A percentile compares a stretch with the other conserved stretches of the same genome.
These are phyloP conservation scores for Boletus edulis DNA, from an alignment of 768 basidiomycete genomes.

Conservation along the genomic window DNA sequence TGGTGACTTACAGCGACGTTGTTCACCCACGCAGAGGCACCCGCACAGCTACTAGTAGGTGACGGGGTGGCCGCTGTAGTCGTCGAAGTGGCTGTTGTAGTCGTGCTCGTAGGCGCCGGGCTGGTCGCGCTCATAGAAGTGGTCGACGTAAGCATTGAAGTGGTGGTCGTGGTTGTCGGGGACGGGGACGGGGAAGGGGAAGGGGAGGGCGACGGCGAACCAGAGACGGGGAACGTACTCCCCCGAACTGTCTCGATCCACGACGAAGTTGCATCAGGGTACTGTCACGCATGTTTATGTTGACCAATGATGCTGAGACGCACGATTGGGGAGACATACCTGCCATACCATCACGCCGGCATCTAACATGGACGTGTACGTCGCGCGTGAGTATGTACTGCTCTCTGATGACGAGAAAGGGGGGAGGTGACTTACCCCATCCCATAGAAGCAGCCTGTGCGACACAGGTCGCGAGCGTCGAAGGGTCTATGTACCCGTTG, in stretches of 20 bases:
- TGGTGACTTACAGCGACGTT: not conserved
- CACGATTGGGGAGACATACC: slow-evolving; percentile 16
- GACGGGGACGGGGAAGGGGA: not conserved
- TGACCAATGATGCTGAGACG: not conserved
- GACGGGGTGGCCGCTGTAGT: no score
- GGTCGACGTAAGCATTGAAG: no score
- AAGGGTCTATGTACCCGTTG: slow-evolving; percentile 57
- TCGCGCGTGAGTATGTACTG: not conserved
- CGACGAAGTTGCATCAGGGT: slow-evolving; percentile 36
- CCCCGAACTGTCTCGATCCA: slow-evolving; percentile 43
- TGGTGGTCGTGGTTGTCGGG: not conserved
- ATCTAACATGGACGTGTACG: slow-evolving; percentile 14
- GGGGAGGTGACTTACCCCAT: slow-evolving; percentile 55
- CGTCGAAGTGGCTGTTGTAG: no score
- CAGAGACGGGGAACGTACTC: slow-evolving; percentile 33
- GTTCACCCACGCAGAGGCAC: not conserved
- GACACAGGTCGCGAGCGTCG: slow-evolving; percentile 58
- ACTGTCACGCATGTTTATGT: slow-evolving; percentile 17
- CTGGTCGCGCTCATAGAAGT: slow-evolving; percentile 22
- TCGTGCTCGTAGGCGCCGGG: no score
- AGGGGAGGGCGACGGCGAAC: not conserved
- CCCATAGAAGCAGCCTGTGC: slow-evolving; percentile 56
- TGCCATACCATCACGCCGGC: slow-evolving; percentile 45
- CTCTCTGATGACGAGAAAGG: not conserved
- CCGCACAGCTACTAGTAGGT: not conserved